Evolutionary conservation across 352 stramenopile species (phyloP).

Genomic region (Globisporangium okanoganense): DNA sequence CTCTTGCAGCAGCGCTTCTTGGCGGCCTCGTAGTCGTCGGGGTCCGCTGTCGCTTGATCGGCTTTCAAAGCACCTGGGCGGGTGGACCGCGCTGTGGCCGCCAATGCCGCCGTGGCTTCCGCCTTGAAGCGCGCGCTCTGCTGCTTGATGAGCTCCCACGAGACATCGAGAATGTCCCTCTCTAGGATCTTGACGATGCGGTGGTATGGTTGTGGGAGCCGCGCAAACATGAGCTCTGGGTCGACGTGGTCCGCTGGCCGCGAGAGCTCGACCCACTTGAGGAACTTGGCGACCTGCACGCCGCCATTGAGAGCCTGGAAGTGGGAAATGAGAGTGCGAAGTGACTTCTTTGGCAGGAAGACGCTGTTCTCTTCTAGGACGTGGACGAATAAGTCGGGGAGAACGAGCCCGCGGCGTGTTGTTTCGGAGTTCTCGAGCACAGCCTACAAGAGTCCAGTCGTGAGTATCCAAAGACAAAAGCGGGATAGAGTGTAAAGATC

Average conservation of each 20-base stretch:
- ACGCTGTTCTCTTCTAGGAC: conserved; percentile 49
- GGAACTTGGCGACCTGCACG: conserved; percentile 34
- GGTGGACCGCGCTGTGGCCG: conserved; percentile 19
- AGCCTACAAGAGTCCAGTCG: conserved; percentile 13
- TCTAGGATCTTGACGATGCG: conserved; percentile 65
- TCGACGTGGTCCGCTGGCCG: conserved; percentile 53
- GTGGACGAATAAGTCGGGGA: conserved; percentile 38
- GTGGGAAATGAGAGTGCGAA: conserved; percentile 24
- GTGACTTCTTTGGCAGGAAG: conserved; percentile 22
- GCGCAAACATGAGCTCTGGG: conserved; percentile 50
- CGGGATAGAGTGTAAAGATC: background rate
- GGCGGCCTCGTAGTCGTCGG: conserved; percentile 42
- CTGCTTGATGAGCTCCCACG: conserved; percentile 43
- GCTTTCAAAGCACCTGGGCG: conserved; percentile 12
- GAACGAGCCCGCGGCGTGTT: conserved; percentile 30
- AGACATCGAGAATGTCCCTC: conserved; percentile 47
- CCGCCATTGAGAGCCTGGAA: conserved; percentile 45
- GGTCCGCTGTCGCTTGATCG: background rate
- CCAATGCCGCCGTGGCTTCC: conserved; percentile 17
- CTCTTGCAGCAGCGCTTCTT: conserved; percentile 39
- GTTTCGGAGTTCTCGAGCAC: conserved; percentile 28
- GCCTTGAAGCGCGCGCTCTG: conserved; percentile 40
- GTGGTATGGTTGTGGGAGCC: conserved; percentile 67
- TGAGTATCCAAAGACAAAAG: background rate
- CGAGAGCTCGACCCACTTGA: conserved; percentile 53